These are phyloP conservation scores for Sarcomyxa edulis DNA, from an alignment of 768 basidiomycete genomes.

Conservation along the genomic window DNA sequence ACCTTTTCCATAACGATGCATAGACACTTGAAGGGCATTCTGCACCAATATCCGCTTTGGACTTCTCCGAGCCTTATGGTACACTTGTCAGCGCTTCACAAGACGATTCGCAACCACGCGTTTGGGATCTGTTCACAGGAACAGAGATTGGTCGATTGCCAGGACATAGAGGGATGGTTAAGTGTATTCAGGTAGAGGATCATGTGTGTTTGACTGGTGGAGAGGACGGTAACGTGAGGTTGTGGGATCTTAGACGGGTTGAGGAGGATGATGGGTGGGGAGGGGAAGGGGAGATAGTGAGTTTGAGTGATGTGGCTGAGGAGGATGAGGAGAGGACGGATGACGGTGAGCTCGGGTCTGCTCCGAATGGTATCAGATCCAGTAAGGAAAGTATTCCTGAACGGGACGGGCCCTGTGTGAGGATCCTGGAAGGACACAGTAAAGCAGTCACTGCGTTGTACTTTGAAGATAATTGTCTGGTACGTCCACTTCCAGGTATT, in stretches of 20 bases:
- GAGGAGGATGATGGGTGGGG: slow-evolving; percentile 67
- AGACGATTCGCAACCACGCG: slow-evolving; percentile 81
- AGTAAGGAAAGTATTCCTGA: slow-evolving; percentile 28
- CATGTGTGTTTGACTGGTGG: slow-evolving; percentile 88
- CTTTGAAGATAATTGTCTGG: slow-evolving; percentile 92
- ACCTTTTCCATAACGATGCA: too few species aligned
- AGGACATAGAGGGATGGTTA: slow-evolving; percentile 79
- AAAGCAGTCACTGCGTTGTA: slow-evolving; percentile 92
- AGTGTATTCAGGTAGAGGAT: slow-evolving; percentile 90
- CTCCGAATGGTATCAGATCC: slow-evolving; percentile 35
- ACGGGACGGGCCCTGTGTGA: slow-evolving; percentile 57
- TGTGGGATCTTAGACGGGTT: slow-evolving; percentile 90
- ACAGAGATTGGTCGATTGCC: slow-evolving; percentile 79
- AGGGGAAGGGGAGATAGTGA: slow-evolving; percentile 45
- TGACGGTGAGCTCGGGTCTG: slow-evolving; percentile 32
- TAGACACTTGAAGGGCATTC: slow-evolving; percentile 82
- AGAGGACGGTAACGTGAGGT: slow-evolving; percentile 74
- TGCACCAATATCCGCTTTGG: slow-evolving; percentile 80
- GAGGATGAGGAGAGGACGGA: slow-evolving; percentile 54
- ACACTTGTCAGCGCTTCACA: slow-evolving; percentile 84
- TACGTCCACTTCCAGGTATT: slow-evolving; percentile 27
- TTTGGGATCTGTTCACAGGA: slow-evolving; percentile 93
- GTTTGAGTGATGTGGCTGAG: slow-evolving; percentile 57
- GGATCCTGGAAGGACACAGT: slow-evolving; percentile 84
- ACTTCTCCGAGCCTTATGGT: slow-evolving; percentile 96